These are phyloP conservation scores for Cryptococcus neoformans DNA, from an alignment of 1,284 basidiomycete species.

Conservation along the genomic window DNA sequence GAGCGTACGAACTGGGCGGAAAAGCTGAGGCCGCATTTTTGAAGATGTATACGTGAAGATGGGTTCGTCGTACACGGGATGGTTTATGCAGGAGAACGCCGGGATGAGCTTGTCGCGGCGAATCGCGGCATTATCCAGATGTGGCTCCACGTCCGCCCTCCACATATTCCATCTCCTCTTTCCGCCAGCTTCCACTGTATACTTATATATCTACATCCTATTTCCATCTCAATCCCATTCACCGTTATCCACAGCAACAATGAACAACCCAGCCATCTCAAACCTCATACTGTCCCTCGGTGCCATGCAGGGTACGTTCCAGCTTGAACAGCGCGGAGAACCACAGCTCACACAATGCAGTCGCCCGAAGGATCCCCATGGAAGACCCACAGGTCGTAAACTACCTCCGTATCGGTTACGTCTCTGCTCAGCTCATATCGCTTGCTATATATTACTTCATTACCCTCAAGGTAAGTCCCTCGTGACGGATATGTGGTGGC, in stretches of 20 bases:
- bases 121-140: too few species aligned
- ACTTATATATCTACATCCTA: too few species aligned
- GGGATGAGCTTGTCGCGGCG: too few species aligned
- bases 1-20: conserved; percentile 14
- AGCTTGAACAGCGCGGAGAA: not conserved
- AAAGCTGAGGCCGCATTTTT: conserved; percentile 21
- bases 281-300: conserved; percentile 84
- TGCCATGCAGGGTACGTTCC: conserved; percentile 73
- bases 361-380: conserved; percentile 87
- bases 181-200: too few species aligned
- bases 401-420: conserved; percentile 82
- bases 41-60: not conserved
- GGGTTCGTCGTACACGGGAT: too few species aligned
- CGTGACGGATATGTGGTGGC: not conserved
- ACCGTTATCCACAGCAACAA: conserved; percentile 5
- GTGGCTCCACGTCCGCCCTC: too few species aligned
- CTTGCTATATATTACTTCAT: conserved; percentile 43
- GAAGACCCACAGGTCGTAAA: conserved; percentile 79
- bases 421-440: conserved; percentile 56
- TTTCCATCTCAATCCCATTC: too few species aligned
- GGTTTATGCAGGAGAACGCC: too few species aligned
- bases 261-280: conserved; percentile 50
- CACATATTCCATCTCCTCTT: not conserved
- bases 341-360: conserved; percentile 32
- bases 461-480: conserved; percentile 30